Evolutionary conservation across 2,329 filamentous ascomycete species (phyloP).

Genomic region (Furcasterigmium sp.): DNA sequence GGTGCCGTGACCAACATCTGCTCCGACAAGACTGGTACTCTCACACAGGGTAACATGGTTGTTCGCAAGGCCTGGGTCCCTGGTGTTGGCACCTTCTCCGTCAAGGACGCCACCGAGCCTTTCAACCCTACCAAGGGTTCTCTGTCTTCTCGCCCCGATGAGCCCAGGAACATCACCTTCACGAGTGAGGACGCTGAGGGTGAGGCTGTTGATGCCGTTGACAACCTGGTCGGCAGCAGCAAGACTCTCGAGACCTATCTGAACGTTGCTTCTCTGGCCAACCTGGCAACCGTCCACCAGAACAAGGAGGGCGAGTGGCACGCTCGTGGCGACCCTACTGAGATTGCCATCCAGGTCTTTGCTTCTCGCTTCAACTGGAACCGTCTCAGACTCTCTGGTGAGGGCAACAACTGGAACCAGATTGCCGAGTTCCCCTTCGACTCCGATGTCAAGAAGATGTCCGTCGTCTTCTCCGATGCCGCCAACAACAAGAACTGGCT

Average conservation of each 20-base stretch:
- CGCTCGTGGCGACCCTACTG: constrained; percentile 62
- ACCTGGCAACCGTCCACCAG: constrained; percentile 57
- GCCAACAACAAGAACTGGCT: constrained; percentile 36
- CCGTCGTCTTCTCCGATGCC: constrained; percentile 54
- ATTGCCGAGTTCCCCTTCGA: constrained; percentile 69
- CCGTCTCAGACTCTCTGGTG: constrained; percentile 44
- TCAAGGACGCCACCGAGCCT: constrained; percentile 46
- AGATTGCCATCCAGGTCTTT: constrained; percentile 72
- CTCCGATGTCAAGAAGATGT: constrained; percentile 72
- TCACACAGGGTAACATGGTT: constrained; percentile 49
- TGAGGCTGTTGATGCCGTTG: constrained; percentile 24
- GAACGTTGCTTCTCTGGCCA: constrained; percentile 59
- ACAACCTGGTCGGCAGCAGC: constrained; percentile 35
- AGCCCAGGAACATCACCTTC: constrained; percentile 29
- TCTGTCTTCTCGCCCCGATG: constrained; percentile 30
- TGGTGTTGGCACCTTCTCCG: constrained; percentile 37
- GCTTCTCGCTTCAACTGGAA: constrained; percentile 64
- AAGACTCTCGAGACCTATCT: constrained; percentile 46
- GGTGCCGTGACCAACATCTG: constrained; percentile 52
- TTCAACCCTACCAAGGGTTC: constrained; percentile 51
- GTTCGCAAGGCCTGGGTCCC: constrained; percentile 48
- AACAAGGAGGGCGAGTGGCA: constrained; percentile 50
- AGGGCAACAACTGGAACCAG: constrained; percentile 48
- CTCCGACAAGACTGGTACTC: constrained; percentile 53
- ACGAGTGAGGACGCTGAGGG: constrained; percentile 18